Evolutionary conservation across 1,139 yeast genomes (phyloP), one percentile per base, ranked within the genome.

Genomic region (Candida tetrigidarum): DNA sequence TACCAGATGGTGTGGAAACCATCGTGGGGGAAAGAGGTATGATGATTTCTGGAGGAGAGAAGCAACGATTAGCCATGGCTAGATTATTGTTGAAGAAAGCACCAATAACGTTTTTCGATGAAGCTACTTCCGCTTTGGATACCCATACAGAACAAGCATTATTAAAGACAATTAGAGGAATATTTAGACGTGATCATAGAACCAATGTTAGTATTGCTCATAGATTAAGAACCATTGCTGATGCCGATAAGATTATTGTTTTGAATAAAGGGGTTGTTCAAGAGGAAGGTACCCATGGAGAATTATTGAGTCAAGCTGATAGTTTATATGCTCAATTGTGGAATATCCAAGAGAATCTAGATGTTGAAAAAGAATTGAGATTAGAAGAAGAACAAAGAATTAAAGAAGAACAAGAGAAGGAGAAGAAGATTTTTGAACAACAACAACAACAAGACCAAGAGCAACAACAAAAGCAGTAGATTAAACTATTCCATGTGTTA

Each of bases 41-140:
- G 78, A 93, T 93, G 99, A 91, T 93, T 39, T 90, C 97, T 9
- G 99, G 99, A 11, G 99, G 99, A 46, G 99, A 93, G 64, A 92
- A 95, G 62, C 99, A 93, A 65, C 75, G 99, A 51, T 73, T 93
- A 44, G 99, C 99, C 0, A 90, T 93, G 55, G 95, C 97, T 0
- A 75, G 99, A 53, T 81, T 93, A 15, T 67, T 93, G 39, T 69
- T 93, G 55, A 95, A 95, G 66, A 76, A 80, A 50, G 83, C 98
- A 0, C 95, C 96, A 12, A 89, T 95, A 44, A 87, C 96, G 49
- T 93, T 95, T 63, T 91, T 93, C 54, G 99, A 95, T 61, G 99
- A 93, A 62, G 98, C 98, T 5, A 93, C 99, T 0, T 86, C 96
- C 41, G 99, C 99, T 0, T 74, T 93, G 42, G 99, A 93, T 63